Conservation (phyloP, 305 asterid species). For the Fraxinus platypoda region DNA sequence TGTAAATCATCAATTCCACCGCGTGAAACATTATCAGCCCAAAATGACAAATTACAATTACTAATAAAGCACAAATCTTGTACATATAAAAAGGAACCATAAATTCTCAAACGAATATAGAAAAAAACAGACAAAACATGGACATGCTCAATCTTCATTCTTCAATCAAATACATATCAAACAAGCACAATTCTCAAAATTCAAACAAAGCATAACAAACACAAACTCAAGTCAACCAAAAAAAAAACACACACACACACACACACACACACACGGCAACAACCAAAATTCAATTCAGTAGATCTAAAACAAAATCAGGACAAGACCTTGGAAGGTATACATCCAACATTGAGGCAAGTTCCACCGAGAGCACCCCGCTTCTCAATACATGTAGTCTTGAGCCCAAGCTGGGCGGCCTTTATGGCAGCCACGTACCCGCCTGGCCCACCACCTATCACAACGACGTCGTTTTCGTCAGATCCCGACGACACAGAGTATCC, state of each 20-base stretch:
- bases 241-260: too few species aligned
- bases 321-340: slow-evolving; percentile 53
- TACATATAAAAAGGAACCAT: not conserved
- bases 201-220: not conserved
- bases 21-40: not conserved
- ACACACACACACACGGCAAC: not conserved
- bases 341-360: slow-evolving; percentile 57
- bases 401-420: slow-evolving; percentile 52
- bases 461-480: not conserved
- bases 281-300: not conserved
- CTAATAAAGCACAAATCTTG: not conserved
- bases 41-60: not conserved
- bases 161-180: not conserved
- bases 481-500: not conserved
- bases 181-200: not conserved
- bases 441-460: slow-evolving; percentile 1
- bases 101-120: not conserved
- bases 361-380: slow-evolving; percentile 54
- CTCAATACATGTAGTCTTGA: slow-evolving; percentile 49
- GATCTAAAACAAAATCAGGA: not conserved
- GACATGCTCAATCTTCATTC: not conserved
- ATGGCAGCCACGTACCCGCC: slow-evolving; percentile 46
- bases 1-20: not conserved
- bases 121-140: not conserved
- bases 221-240: not conserved